Evolutionary conservation across 2,329 filamentous ascomycete species (phyloP).

Genomic region (Alternaria conjuncta): DNA sequence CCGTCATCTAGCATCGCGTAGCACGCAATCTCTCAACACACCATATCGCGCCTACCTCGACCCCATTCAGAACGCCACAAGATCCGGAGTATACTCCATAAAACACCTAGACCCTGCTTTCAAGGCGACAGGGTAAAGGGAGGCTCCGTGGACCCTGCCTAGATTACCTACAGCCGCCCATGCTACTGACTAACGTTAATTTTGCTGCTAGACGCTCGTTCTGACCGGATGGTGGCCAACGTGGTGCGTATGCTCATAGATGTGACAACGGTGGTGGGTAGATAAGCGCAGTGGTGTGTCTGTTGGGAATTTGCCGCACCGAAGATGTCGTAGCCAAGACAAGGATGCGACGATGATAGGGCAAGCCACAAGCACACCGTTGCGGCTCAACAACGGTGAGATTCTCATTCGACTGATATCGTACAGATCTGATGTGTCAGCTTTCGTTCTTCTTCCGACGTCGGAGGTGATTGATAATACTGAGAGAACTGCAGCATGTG

Average conservation of each 20-base stretch:
- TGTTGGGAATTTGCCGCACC: slow-evolving; percentile 22
- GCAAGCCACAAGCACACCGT: slow-evolving; percentile 10
- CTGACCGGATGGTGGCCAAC: slow-evolving; percentile 4
- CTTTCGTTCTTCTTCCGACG: not conserved
- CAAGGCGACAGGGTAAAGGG: not conserved
- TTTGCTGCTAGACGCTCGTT: not conserved
- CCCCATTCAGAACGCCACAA: not conserved
- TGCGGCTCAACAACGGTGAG: slow-evolving; percentile 17
- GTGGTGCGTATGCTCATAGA: not conserved
- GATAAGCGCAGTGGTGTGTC: slow-evolving; percentile 2
- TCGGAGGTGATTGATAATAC: not conserved
- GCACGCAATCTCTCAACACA: slow-evolving; percentile 16
- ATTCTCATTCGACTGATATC: slow-evolving; percentile 7
- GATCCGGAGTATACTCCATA: slow-evolving; percentile 9
- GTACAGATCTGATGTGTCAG: slow-evolving; percentile 6
- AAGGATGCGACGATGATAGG: not conserved
- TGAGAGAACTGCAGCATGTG: not conserved
- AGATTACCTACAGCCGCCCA: slow-evolving; percentile 1
- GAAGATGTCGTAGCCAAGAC: slow-evolving; percentile 3
- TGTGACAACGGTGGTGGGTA: slow-evolving; percentile 5
- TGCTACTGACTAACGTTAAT: not conserved
- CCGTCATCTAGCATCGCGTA: slow-evolving; percentile 7
- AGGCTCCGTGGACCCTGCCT: slow-evolving; percentile 8
- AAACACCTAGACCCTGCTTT: not conserved
- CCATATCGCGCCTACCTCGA: not conserved